These are phyloP conservation scores for Sporothrix variecibatus DNA, from an alignment of 2,329 filamentous ascomycete species.

Conservation along the genomic window DNA sequence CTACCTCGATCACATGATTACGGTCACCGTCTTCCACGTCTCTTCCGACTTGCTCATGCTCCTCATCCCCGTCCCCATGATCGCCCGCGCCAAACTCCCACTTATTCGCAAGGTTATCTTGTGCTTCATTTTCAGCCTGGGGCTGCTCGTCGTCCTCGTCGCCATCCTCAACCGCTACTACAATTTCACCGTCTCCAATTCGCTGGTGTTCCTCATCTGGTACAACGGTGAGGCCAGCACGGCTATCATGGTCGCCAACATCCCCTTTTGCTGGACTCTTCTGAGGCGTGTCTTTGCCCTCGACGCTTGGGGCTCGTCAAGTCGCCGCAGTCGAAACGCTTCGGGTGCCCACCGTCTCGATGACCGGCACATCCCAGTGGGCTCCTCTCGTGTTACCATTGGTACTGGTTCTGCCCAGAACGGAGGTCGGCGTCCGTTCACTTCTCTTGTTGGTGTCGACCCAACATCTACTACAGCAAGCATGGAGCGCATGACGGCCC, in stretches of 20 bases:
- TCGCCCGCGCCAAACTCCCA: constrained; percentile 45
- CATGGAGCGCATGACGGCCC: constrained; percentile 27
- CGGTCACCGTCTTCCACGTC: constrained; percentile 50
- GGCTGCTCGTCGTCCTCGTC: constrained; percentile 55
- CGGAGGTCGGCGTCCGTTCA: not conserved
- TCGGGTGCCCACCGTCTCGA: constrained; percentile 25
- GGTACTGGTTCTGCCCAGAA: not conserved
- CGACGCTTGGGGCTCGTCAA: constrained; percentile 30
- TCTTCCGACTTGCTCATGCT: constrained; percentile 49
- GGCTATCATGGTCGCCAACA: constrained; percentile 61
- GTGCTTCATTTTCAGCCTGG: constrained; percentile 57
- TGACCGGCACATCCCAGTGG: not conserved
- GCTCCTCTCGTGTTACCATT: not conserved
- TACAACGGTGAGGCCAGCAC: constrained; percentile 62
- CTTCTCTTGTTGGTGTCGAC: constrained; percentile 8
- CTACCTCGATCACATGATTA: constrained; percentile 51
- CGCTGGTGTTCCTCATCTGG: constrained; percentile 59
- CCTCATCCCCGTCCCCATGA: constrained; percentile 48
- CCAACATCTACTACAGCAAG: constrained; percentile 22
- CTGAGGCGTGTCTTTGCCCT: constrained; percentile 46
- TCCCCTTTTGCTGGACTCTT: constrained; percentile 61
- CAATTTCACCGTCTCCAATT: constrained; percentile 59
- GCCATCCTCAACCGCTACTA: constrained; percentile 64
- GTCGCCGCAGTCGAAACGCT: constrained; percentile 21
- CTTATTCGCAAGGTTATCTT: constrained; percentile 50